Evolutionary conservation across 2,329 filamentous ascomycete species (phyloP).

Genomic region (Colletotrichum graminicola): DNA sequence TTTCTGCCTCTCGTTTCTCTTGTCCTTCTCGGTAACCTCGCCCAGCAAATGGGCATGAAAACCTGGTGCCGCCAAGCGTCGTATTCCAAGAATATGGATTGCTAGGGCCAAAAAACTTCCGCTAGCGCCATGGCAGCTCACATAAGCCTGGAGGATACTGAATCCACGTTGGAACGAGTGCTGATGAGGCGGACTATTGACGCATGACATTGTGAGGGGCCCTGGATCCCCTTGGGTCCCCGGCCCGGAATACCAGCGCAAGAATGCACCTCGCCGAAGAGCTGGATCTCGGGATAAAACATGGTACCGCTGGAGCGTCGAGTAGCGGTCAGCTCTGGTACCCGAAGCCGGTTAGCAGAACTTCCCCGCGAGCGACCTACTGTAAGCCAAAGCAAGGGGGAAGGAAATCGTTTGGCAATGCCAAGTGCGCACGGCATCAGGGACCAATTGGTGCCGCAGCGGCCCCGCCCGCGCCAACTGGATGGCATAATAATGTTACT

Average conservation of each 20-base stretch:
- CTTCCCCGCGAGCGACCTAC: not conserved
- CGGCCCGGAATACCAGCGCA: constrained; percentile 5
- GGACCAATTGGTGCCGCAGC: constrained; percentile 25
- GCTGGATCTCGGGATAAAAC: not conserved
- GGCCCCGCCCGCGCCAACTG: constrained; percentile 8
- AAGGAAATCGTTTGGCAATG: constrained; percentile 15
- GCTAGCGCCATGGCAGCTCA: constrained; percentile 35
- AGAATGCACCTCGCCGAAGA: not conserved
- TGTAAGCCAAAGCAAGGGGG: constrained; percentile 7
- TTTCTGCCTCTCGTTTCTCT: not conserved
- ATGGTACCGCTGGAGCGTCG: not conserved
- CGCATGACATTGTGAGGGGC: not conserved
- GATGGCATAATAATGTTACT: constrained; percentile 3
- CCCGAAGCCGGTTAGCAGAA: not conserved
- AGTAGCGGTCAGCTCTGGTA: not conserved
- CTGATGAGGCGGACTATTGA: not conserved
- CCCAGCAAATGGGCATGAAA: not conserved
- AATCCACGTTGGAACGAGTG: not conserved
- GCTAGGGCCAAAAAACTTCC: not conserved
- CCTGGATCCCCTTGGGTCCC: not conserved
- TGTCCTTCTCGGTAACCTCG: constrained; percentile 1
- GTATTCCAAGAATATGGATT: constrained; percentile 26
- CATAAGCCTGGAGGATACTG: constrained; percentile 24
- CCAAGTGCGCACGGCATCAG: constrained; percentile 26
- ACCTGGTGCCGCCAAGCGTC: constrained; percentile 17